Evolutionary conservation across 768 basidiomycete genomes (phyloP), one percentile per base, ranked within the genome.

Genomic region (Suillus alpinus): DNA sequence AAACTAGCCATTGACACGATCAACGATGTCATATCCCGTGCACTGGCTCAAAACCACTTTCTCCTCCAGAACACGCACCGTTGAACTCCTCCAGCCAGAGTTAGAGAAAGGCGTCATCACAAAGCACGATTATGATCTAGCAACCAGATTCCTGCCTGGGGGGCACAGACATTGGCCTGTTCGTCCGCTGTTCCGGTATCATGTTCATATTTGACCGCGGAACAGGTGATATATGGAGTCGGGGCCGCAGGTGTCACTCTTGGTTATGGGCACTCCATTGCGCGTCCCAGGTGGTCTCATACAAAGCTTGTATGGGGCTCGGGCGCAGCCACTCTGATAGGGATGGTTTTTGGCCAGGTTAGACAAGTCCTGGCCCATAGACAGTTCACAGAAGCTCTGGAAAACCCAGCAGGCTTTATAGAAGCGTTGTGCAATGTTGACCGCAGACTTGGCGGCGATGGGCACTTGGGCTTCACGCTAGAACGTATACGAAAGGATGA

Each of bases 101-200:
- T 57, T 75, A 14, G 74, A 74, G 34, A 71, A 65, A 16, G 63
- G 62, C 4, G 58, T 69, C 31, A 51, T 74, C 18, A 65, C 73
- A 20, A 67, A 65, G 20, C 80, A 78, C 58, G 88, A 90, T 76
- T 88, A 82, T 69, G 77, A 87, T 0, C 70, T 80, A 12, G 82
- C 86, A 4, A 68, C 77, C 59, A 68, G 68, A 31, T 89, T 88
- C 75, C 71, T 86, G 31, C 81, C 86, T 40, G 80, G 79, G 41
- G 65, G 68, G 75, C 65, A 81, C 75, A 70, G 77, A 36, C 77
- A 81, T 62, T 77, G 74, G 63, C 77, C 79, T 59, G 78, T 82
- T 55, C 76, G 81, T 65, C 52, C 65, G 14, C 63, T 62, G 46
- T 50, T 59, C 55, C 61, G 29, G 56, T 57, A 52, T 23, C 44